Base-by-base conservation (phyloP, 2,329 filamentous ascomycete genomes). In the Grosmannia serpens region DNA sequence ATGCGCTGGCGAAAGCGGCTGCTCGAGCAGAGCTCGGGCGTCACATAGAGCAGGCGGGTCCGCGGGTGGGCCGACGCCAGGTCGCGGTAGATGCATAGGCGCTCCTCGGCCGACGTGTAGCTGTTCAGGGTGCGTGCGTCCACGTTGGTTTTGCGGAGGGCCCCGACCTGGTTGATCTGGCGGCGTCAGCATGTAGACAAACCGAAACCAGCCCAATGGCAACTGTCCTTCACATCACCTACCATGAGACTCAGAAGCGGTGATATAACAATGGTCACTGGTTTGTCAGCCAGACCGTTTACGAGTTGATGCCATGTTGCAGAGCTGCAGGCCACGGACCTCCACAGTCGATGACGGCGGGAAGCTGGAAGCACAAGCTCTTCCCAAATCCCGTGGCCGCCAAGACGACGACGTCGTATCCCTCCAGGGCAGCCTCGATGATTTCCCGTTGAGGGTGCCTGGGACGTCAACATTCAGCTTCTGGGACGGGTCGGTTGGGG, bases 161-260 rank as follows among this genome's bases (percentile, higher is more conserved):
- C 84, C 64, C 88, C 85, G 51, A 97, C 89, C 78, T 97, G 92
- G 68, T 97, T 96, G 72, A 91, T 90, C 88, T 91, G 64, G 20
- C 7, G 10, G 15, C 11, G 11, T 35, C 35, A 38, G 9, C 10
- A 38, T 38, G n/a, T 15, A 7, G 10, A 35, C 13, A 10, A 11
- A 35, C 8, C 31, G 7, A 33, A 33, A 7, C 11, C 31, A 11
- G 11, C 31, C 3, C 31, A 33, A 33, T 6, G 7, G 7, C 3
- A 11, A 13, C 33, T 13, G 33, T 35, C 13, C 35, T 15, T 38
- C 7, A 15, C 35, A 17, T 38, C 10, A 3, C 33, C 15, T 35
- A 38, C 35, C 35, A 38, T 38, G 35, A 38, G 35, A 38, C 35
- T 38, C 35, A 38, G 35, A 38, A 38, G 35, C 35, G 35, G 35